Evolutionary conservation across 768 basidiomycete genomes (phyloP), one percentile per base, ranked within the genome.

Genomic region (Rhodocollybia butyracea): DNA sequence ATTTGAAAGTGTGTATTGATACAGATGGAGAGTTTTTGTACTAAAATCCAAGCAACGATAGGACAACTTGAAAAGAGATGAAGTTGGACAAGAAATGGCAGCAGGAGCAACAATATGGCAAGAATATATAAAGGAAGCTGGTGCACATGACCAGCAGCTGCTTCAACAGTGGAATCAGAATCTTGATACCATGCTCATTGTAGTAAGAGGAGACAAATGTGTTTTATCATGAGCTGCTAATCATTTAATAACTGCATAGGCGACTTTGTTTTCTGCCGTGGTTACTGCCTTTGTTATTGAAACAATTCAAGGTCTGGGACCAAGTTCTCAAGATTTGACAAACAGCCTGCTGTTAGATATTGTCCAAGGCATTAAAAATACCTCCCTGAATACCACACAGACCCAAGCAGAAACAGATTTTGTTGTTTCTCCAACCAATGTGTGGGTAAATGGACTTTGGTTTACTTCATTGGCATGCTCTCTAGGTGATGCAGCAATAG

Each of bases 401-500:
- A 7, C 13, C 30, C 26, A 57, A 53, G 43, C 51, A 24, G 13
- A 41, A 36, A 15, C 57, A 57, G 43, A 22, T 27, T 57, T 57
- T 57, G 17, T 38, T 31, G 31, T 51, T 12, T 57, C 57, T 22
- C 11, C 51, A 57, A 36, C 26, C 12, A 47, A 46, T 54, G 36
- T 57, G 15, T 57, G 40, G 57, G 43, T 57, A 50, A 57, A 53
- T 54, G 57, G 57, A 41, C 47, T 57, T 39, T 57, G 57, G 57
- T 53, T 57, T 46, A 46, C 43, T 27, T 53, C 43, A 13, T 54
- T 57, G 46, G 57, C 51, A n/a, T 57, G 57, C 36, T 38, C 51
- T 22, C 46, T 57, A 7, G 57, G 57, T 47, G 57, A 43, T 54
- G 57, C 57, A 31, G 51, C 51, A 17, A 54, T 54, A 53, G 57